Percentiles rank a stretch among this genome's conserved stretches.
These are phyloP conservation scores for Stenogyne calaminthoides DNA, from an alignment of 305 asterid genomes.

Conservation along the genomic window DNA sequence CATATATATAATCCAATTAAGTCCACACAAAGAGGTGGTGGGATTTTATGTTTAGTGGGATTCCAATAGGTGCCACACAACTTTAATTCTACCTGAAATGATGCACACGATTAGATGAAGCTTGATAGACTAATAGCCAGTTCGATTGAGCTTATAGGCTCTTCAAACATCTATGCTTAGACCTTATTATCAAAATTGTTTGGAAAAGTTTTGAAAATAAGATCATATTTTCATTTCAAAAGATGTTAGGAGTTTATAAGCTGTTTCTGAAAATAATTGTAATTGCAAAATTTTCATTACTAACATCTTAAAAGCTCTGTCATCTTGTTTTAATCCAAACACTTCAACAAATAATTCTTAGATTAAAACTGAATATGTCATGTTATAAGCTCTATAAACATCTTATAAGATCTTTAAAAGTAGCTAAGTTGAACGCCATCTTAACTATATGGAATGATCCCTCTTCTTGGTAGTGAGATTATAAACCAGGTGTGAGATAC, in stretches of 20 bases:
- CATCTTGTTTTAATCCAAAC: not conserved
- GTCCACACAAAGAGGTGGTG: constrained; percentile 22
- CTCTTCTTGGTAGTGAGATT: not conserved
- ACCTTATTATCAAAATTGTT: not conserved
- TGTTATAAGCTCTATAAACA: not conserved
- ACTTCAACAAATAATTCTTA: not conserved
- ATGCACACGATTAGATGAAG: constrained; percentile 4
- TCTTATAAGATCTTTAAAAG: not conserved
- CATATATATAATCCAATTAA: constrained; percentile 5
- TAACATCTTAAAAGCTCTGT: not conserved
- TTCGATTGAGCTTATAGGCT: not conserved
- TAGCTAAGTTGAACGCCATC: not conserved
- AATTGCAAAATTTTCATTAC: not conserved
- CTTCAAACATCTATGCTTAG: not conserved
- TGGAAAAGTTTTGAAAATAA: not conserved
- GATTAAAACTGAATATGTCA: not conserved
- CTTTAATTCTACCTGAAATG: constrained; percentile 32
- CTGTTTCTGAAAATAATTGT: not conserved
- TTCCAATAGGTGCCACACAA: constrained; percentile 39
- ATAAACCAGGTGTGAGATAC: not conserved
- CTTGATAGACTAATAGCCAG: not conserved
- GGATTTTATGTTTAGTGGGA: constrained; percentile 28
- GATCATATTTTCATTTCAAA: not conserved
- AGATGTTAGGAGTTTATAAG: not conserved
- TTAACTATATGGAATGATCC: not conserved